These are phyloP conservation scores for Flaveria linearis DNA, from an alignment of 129 eudicot species.

Conservation along the genomic window DNA sequence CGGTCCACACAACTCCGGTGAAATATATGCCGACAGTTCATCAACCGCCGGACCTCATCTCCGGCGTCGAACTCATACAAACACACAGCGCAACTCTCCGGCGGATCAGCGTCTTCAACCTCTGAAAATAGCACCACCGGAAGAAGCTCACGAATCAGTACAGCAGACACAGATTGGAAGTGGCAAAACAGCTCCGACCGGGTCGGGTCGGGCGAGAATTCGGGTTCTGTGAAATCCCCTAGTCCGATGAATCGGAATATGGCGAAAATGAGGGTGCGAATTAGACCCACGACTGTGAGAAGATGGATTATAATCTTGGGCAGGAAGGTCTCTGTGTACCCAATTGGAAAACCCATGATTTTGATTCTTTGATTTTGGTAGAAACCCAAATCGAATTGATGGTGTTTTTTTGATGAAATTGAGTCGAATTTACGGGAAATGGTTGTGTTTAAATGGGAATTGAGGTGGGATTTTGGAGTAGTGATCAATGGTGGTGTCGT, in stretches of 20 bases:
- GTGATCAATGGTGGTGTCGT: background rate
- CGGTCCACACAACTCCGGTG: slow-evolving; percentile 88
- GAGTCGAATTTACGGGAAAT: slow-evolving; percentile 2
- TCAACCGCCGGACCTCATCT: slow-evolving; percentile 82
- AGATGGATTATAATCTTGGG: slow-evolving; percentile 61
- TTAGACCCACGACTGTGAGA: slow-evolving; percentile 50
- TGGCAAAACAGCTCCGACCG: slow-evolving; percentile 12
- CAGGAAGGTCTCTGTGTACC: slow-evolving; percentile 63
- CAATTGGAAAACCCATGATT: slow-evolving; percentile 83
- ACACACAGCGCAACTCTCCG: slow-evolving; percentile 87
- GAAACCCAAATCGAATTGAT: too few relatives aligned
- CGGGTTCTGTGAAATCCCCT: slow-evolving; percentile 65
- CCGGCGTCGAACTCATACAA: slow-evolving; percentile 64
- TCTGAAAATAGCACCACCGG: slow-evolving; percentile 75
- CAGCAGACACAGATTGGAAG: slow-evolving; percentile 53
- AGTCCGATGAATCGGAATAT: slow-evolving; percentile 48
- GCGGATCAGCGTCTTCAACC: slow-evolving; percentile 40
- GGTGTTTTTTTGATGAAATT: background rate
- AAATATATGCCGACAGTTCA: slow-evolving; percentile 82
- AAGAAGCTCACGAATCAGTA: slow-evolving; percentile 75
- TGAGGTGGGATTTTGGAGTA: background rate
- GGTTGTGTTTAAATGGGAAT: background rate
- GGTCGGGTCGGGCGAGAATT: slow-evolving; percentile 42
- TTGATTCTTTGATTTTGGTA: background rate
- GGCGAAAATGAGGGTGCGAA: slow-evolving; percentile 45